phyloP scores from a whole-genome alignment of 805 yeast species.

The Teunomyces funiuensis region DNA sequence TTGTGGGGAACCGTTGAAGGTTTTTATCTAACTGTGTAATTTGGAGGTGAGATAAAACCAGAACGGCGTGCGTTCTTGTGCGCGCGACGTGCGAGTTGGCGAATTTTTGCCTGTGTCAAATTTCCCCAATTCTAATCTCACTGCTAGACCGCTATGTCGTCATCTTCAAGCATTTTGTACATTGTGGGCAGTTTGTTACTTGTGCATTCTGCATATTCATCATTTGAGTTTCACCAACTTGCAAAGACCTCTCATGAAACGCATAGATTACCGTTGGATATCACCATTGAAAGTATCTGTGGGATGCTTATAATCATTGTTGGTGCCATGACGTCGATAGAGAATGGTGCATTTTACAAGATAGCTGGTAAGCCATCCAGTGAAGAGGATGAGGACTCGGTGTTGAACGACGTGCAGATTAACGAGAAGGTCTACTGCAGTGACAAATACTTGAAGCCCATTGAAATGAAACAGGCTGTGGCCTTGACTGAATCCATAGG shows the following conservation, averaged over 20 bases:
- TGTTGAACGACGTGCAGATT: conserved; percentile 9
- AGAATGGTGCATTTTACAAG: conserved; percentile 13
- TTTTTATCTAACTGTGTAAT: background rate
- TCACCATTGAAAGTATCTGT: conserved; percentile 49
- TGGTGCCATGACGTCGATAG: conserved; percentile 36
- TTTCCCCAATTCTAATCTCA: no score
- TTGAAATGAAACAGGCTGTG: conserved; percentile 47
- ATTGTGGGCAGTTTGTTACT: conserved; percentile 21
- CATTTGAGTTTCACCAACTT: conserved; percentile 50
- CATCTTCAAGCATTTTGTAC: conserved; percentile 10
- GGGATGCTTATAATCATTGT: conserved; percentile 46
- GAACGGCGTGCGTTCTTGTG: background rate
- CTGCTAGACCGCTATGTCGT: no score
- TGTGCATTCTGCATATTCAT: conserved; percentile 53
- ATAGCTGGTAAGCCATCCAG: conserved; percentile 10
- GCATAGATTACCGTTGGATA: conserved; percentile 39
- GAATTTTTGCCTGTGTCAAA: no score
- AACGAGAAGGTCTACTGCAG: conserved; percentile 20
- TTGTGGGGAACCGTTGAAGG: background rate
- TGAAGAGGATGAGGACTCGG: conserved; percentile 9
- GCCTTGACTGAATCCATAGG: conserved; percentile 49
- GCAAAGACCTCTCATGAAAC: conserved; percentile 17
- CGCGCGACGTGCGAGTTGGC: background rate
- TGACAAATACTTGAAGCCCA: conserved; percentile 43
- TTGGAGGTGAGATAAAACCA: background rate